Conservation (phyloP, 2,329 filamentous ascomycete genomes). For the Cladosporium phlei region DNA sequence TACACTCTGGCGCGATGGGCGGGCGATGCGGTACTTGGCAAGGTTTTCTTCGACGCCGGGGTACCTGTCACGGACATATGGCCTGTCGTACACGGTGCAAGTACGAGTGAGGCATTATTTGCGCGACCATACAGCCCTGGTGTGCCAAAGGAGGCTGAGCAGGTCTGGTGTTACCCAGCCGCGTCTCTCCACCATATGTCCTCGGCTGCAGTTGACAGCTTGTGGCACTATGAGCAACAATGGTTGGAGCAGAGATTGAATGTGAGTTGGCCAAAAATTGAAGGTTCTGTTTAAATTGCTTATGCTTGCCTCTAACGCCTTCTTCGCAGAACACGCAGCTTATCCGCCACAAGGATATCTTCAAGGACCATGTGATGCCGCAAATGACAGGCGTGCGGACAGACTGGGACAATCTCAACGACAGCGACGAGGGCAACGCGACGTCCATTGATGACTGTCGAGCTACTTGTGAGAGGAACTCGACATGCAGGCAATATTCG, state of each 20-base stretch:
- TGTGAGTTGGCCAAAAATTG: conserved; percentile 2
- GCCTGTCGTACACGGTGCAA: conserved; percentile 22
- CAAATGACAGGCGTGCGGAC: conserved; percentile 13
- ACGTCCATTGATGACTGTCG: conserved; percentile 13
- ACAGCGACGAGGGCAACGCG: conserved; percentile 9
- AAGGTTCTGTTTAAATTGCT: too few relatives aligned
- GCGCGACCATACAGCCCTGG: background rate
- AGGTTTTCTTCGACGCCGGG: conserved; percentile 41
- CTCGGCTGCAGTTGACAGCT: conserved; percentile 21
- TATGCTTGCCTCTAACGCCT: background rate
- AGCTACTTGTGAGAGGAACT: conserved; percentile 10
- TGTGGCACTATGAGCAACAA: conserved; percentile 30
- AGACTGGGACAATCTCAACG: conserved; percentile 29
- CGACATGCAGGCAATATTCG: conserved; percentile 18
- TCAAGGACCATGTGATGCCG: conserved; percentile 23
- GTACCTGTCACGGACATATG: conserved; percentile 40
- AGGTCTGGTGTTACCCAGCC: background rate
- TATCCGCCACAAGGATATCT: conserved; percentile 22
- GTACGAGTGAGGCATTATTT: background rate
- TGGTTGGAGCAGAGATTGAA: conserved; percentile 19
- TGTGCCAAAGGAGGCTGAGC: background rate
- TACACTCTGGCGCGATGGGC: conserved; percentile 47
- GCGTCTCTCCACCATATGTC: conserved; percentile 25
- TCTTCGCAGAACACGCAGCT: background rate
- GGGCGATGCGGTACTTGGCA: conserved; percentile 50